Percentiles rank a stretch among this genome's conserved stretches.
Conservation (phyloP, 176 grass and related monocot genomes). For the Aegilops tauschii region DNA sequence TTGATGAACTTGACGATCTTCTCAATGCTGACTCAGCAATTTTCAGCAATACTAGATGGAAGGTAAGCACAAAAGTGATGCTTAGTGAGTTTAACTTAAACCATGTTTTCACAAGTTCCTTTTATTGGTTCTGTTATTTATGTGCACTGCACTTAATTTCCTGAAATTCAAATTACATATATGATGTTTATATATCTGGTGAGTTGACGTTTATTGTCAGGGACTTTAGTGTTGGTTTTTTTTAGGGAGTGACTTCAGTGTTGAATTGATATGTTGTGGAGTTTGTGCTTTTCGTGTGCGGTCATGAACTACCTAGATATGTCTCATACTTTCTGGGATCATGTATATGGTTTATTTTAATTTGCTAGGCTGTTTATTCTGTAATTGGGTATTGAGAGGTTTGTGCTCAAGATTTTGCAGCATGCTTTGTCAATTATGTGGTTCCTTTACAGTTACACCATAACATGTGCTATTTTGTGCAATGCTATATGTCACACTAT, state of each 20-base stretch:
- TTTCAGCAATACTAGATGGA: conserved; percentile 65
- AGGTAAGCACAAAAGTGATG: conserved; percentile 37
- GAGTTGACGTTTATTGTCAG: background rate
- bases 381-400: background rate
- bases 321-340: no score
- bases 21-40: conserved; percentile 57
- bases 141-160: background rate
- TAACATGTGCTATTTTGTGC: background rate
- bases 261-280: no score
- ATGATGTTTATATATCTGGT: background rate
- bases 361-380: background rate
- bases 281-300: no score
- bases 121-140: background rate
- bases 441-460: no score
- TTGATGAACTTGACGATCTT: conserved; percentile 75
- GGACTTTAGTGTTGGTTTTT: no score
- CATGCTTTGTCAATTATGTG: no score
- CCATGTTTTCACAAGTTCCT: background rate
- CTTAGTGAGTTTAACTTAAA: background rate
- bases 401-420: background rate
- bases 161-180: background rate
- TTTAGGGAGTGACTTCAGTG: no score
- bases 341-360: no score
- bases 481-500: no score
- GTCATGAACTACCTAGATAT: no score